A percentile compares a stretch with the other conserved stretches of the same genome.
phyloP scores from a whole-genome alignment of 2,329 filamentous ascomycete species.

The Arthrobotrys conoides region DNA sequence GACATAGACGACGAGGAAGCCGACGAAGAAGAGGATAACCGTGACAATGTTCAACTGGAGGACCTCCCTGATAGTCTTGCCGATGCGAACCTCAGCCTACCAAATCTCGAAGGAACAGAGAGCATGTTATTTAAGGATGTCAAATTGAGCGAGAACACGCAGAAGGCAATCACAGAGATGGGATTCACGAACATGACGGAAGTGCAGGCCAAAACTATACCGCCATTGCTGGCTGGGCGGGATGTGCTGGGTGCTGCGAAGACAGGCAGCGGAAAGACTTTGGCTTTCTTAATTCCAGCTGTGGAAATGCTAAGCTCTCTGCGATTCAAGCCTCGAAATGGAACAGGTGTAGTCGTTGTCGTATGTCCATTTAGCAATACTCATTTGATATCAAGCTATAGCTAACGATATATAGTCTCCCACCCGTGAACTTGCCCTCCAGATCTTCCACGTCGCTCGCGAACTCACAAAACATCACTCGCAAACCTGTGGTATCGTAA shows the following conservation, averaged over 20 bases:
- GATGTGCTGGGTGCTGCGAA: slow-evolving; percentile 90
- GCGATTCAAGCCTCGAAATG: slow-evolving; percentile 94
- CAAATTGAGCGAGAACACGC: slow-evolving; percentile 87
- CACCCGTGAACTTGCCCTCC: slow-evolving; percentile 91
- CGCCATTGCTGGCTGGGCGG: slow-evolving; percentile 82
- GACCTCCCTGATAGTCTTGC: slow-evolving; percentile 69
- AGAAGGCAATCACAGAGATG: slow-evolving; percentile 91
- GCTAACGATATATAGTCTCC: slow-evolving; percentile 76
- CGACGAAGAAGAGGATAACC: slow-evolving; percentile 65
- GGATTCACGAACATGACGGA: slow-evolving; percentile 95
- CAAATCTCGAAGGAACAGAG: slow-evolving; percentile 72
- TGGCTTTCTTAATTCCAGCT: slow-evolving; percentile 93
- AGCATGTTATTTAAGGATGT: slow-evolving; percentile 83
- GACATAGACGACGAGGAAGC: slow-evolving; percentile 64
- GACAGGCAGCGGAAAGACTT: slow-evolving; percentile 94
- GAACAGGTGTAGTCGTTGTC: slow-evolving; percentile 85
- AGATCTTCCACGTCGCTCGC: slow-evolving; percentile 94
- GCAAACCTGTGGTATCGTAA: slow-evolving; percentile 95
- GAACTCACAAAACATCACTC: slow-evolving; percentile 94
- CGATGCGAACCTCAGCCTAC: slow-evolving; percentile 70
- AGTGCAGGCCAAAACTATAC: slow-evolving; percentile 89
- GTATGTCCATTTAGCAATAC: slow-evolving; percentile 31
- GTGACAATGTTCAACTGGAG: slow-evolving; percentile 62
- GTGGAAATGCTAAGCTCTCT: slow-evolving; percentile 92
- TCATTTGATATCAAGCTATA: not conserved